Base-by-base conservation (phyloP, 169 alveolate species). In the Cryptosporidium felis region DNA sequence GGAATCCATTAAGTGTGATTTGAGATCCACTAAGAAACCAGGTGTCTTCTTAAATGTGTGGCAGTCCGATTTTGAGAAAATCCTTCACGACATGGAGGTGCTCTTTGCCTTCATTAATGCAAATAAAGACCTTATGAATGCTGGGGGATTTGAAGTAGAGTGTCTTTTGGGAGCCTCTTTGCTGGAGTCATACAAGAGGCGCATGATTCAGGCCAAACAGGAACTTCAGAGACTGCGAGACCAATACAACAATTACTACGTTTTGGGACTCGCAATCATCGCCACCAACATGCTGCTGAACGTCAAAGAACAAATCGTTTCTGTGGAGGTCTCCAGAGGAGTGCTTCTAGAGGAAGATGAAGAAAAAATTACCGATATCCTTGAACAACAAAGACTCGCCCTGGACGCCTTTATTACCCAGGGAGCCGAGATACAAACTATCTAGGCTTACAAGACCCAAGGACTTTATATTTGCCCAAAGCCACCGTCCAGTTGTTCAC, bases 341-440 rank as follows among this genome's bases (percentile, higher is more conserved):
- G 67, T 74, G n/a, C 85, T 74, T 74, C 41, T 74, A n/a, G 85
- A 74, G 38, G 85, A 74, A 28, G 85, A 74, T 10, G 85, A 74
- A 74, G 85, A 74, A 49, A 74, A 74, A 1, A 74, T 74, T 51
- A 74, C 67, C 41, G 85, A 74, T 53, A 56, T 74, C 21, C 85
- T 74, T 53, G 85, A 74, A 56, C 85, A 74, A 38, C 85, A 74
- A 74, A 74, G 85, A 53, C 58, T 74, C 30, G 85, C 85, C 21
- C 59, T 74, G 14, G 85, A 74, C 56, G 85, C 85, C 36, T 74
- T 51, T 21, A 74, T 74, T 34, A 53, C 85, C 18, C 85, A 74
- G 38, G 85, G 85, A 9, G 85, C 66, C 34, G 85, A 74, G 46
- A 58, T 59, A 36, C 85, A 74, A 38, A 53, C 85, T 9, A 74